Evolutionary conservation across 2,329 filamentous ascomycete species (phyloP).

Genomic region (Fusarium decemcellulare): DNA sequence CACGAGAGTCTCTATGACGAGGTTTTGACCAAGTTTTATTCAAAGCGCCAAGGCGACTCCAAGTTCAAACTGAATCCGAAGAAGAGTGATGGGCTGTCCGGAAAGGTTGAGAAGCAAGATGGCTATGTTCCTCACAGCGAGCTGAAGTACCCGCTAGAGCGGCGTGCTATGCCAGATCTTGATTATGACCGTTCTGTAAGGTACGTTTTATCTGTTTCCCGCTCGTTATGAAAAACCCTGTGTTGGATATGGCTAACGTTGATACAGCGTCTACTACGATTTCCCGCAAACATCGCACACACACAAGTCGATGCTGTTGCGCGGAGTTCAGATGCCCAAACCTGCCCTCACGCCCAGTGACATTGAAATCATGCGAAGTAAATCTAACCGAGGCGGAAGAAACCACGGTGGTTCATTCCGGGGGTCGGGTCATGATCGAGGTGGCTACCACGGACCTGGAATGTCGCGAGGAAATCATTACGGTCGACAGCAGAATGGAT

Average conservation of each 20-base stretch:
- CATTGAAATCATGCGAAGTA: conserved; percentile 78
- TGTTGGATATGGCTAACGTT: conserved; percentile 46
- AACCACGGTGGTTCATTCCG: conserved; percentile 48
- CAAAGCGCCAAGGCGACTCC: conserved; percentile 81
- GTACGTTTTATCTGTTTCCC: conserved; percentile 63
- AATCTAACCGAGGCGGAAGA: conserved; percentile 67
- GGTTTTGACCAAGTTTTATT: conserved; percentile 88
- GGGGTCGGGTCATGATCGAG: conserved; percentile 44
- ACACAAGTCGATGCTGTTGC: conserved; percentile 95
- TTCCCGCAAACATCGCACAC: conserved; percentile 80
- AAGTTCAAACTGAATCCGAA: conserved; percentile 82
- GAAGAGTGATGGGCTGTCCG: conserved; percentile 83
- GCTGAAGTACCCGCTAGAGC: conserved; percentile 82
- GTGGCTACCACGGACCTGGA: conserved; percentile 48
- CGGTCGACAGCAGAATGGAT: conserved; percentile 40
- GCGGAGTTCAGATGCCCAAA: conserved; percentile 81
- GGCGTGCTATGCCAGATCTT: conserved; percentile 79
- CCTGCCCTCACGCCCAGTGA: conserved; percentile 83
- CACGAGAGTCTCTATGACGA: conserved; percentile 87
- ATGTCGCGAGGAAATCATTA: conserved; percentile 40
- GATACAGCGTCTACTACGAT: conserved; percentile 82
- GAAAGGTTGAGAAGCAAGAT: conserved; percentile 85
- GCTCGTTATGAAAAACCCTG: not conserved
- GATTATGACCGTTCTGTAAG: conserved; percentile 90
- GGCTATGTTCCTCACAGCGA: conserved; percentile 87